Conservation (phyloP, 306 rosid species). For the Rubus parviflorus region DNA sequence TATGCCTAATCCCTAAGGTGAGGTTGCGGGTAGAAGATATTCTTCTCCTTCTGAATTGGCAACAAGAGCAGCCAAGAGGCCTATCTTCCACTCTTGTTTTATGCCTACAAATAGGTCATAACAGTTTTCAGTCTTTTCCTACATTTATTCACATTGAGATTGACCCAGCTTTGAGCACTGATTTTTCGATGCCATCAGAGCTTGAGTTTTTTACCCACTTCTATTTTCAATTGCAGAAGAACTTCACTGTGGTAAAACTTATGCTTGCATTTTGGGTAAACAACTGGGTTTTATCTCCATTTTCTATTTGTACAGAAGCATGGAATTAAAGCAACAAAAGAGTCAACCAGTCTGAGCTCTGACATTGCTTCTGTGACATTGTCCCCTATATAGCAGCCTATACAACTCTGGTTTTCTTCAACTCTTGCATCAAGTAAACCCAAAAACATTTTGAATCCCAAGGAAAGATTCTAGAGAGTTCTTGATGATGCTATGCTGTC, state of each 20-base stretch:
- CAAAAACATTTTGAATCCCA: not conserved
- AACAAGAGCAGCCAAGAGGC: not conserved
- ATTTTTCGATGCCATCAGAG: not conserved
- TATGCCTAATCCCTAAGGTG: not conserved
- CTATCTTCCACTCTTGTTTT: not conserved
- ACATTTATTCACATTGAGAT: not conserved
- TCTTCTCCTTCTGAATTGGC: not conserved
- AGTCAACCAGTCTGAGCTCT: slow-evolving; percentile 7
- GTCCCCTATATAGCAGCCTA: not conserved
- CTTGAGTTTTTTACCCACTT: slow-evolving; percentile 3
- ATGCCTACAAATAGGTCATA: not conserved
- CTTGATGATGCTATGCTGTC: not conserved
- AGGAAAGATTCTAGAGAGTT: not conserved
- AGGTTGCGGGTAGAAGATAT: not conserved
- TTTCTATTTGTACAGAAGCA: not conserved
- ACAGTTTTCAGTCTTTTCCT: not conserved
- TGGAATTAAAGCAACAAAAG: slow-evolving; percentile 1
- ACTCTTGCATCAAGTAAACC: not conserved
- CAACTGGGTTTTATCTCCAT: not conserved
- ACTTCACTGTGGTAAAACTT: not conserved
- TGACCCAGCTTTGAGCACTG: not conserved
- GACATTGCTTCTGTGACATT: slow-evolving; percentile 9
- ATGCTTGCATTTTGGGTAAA: not conserved
- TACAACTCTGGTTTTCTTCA: not conserved
- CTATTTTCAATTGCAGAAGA: not conserved